Evolutionary conservation across 2,329 filamentous ascomycete genomes (phyloP), one percentile per base, ranked within the genome.

Genomic region (Leptographium lundbergii): DNA sequence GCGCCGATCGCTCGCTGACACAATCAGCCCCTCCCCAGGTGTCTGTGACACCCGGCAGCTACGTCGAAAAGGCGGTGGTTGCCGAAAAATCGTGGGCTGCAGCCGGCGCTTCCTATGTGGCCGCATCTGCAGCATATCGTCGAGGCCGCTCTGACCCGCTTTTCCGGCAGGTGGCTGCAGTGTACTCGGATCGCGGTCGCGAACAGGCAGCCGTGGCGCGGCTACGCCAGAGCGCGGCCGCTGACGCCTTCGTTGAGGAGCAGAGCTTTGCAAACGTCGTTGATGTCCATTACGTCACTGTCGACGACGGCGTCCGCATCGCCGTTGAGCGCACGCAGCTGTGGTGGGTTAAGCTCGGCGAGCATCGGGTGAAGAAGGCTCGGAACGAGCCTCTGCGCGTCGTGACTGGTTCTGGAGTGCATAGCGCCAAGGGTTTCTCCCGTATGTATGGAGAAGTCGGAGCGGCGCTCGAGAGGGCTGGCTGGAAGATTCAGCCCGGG

Each of bases 271-370:
- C 72, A 1, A 74, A 78, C 24, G 75, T 95, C 6, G 91, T 96
- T 9, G 92, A 97, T 70, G 75, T 97, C 29, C 92, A 97, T 69
- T 89, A 90, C 6, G 83, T 96, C 6, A 84, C 79, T 52, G 91
- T 96, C 1, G 77, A 84, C 55, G 88, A 95, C 69, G 92, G 88
- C 1, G 84, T 91, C 34, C 78, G 88, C 3, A 96, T 96, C 63
- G 85, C 88, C 1, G 79, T 81, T 34, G 78, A 84, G 54, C 79
- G 78, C 45, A 86, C 88, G 0, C 77, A 80, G 63, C 69, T 69
- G 11, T 97, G 92, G 92, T 96, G 91, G 91, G 74, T 82, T 22
- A 72, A 73, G 0, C 73, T 90, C 10, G 88, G 88, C 1, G 87
- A 91, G 67, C 76, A 77, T 55, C 81, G 81, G 63, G 77, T 79